These are phyloP conservation scores for Lodderomyces orthopsilosis DNA, from an alignment of 1,139 yeast genomes.

Conservation along the genomic window DNA sequence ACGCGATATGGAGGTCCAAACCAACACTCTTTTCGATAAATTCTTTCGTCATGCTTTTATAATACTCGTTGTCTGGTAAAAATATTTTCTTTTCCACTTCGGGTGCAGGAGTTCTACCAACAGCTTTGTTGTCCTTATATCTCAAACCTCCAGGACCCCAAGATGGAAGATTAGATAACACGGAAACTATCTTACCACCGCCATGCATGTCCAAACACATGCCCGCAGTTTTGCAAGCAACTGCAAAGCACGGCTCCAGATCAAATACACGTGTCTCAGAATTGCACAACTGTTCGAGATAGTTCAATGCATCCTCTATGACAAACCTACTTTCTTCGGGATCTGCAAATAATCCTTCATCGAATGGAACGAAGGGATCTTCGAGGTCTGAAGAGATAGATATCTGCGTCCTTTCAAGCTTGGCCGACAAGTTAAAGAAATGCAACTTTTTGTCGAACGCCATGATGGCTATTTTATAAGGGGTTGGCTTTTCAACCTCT, in stretches of 20 bases:
- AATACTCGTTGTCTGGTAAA: conserved; percentile 61
- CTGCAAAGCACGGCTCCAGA: conserved; percentile 74
- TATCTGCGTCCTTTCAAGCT: conserved; percentile 59
- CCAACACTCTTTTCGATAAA: conserved; percentile 65
- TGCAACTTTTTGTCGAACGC: conserved; percentile 75
- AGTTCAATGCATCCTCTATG: conserved; percentile 66
- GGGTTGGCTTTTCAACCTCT: conserved; percentile 6
- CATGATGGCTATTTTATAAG: conserved; percentile 55
- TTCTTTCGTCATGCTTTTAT: conserved; percentile 57
- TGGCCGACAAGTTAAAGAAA: conserved; percentile 66
- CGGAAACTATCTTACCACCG: conserved; percentile 80
- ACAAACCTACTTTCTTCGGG: conserved; percentile 62
- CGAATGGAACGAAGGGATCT: conserved; percentile 81
- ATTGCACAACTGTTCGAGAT: conserved; percentile 46
- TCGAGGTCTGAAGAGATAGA: conserved; percentile 69
- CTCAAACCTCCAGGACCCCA: conserved; percentile 82
- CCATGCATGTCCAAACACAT: conserved; percentile 60
- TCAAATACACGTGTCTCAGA: conserved; percentile 45
- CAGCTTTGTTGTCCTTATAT: conserved; percentile 44
- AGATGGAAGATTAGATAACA: conserved; percentile 70
- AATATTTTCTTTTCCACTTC: conserved; percentile 57
- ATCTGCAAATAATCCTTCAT: conserved; percentile 76
- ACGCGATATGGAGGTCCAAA: conserved; percentile 70
- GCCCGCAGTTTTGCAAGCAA: conserved; percentile 71
- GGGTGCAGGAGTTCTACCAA: conserved; percentile 40